phyloP scores from a whole-genome alignment of 371 early-diverging fungal genomes.

The Apophysomyces elegans region DNA sequence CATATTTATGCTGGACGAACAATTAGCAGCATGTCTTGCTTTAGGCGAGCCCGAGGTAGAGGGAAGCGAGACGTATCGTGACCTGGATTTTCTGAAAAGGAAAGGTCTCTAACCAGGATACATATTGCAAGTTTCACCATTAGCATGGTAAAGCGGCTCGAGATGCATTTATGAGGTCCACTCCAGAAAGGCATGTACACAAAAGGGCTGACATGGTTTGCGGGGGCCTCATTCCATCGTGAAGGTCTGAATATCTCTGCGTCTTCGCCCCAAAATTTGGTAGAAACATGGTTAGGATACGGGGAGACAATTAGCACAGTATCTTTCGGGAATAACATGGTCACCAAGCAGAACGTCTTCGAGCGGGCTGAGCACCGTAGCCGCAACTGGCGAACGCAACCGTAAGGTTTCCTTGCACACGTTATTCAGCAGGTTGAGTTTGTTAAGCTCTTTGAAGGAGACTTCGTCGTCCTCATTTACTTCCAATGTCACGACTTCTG shows the following conservation, averaged over 20 bases:
- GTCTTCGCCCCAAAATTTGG: conserved; percentile 67
- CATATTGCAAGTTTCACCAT: conserved; percentile 45
- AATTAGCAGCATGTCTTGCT: no score
- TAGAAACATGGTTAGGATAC: conserved; percentile 50
- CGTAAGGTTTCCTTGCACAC: conserved; percentile 59
- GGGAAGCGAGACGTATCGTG: no score
- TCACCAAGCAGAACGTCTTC: conserved; percentile 43
- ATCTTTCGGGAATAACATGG: conserved; percentile 60
- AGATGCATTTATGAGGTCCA: conserved; percentile 53
- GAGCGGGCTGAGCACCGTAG: conserved; percentile 41
- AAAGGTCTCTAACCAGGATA: conserved; percentile 33
- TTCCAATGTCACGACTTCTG: conserved; percentile 35
- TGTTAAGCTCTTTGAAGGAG: conserved; percentile 22
- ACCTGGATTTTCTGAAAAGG: conserved; percentile 42
- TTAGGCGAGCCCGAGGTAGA: no score
- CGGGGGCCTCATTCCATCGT: conserved; percentile 54
- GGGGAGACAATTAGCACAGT: conserved; percentile 47
- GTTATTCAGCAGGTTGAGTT: conserved; percentile 49
- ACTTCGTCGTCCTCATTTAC: no score
- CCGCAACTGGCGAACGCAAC: conserved; percentile 55
- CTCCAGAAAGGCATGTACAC: conserved; percentile 66
- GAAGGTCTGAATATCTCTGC: conserved; percentile 66
- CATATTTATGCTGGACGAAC: no score
- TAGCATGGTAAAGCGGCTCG: conserved; percentile 42
- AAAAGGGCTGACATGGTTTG: conserved; percentile 36